These are phyloP conservation scores for Cytospora chrysosperma DNA, from an alignment of 2,329 filamentous ascomycete genomes.

Conservation along the genomic window DNA sequence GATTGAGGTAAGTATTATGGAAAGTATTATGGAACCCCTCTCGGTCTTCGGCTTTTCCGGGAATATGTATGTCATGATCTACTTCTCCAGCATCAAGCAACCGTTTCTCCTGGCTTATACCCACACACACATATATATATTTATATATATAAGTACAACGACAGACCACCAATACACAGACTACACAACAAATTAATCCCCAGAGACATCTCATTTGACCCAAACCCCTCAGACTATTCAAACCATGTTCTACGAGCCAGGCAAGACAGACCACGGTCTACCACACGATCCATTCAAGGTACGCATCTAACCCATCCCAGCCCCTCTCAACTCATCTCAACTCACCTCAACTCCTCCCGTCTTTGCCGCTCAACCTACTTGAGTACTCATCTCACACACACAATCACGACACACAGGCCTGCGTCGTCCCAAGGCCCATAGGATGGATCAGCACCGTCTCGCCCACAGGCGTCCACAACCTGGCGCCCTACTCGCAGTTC, in stretches of 20 bases:
- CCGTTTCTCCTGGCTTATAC: no score
- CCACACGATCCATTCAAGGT: slow-evolving; percentile 23
- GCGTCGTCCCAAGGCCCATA: slow-evolving; percentile 60
- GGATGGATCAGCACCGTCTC: slow-evolving; percentile 61
- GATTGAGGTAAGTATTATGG: no score
- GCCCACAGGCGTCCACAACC: slow-evolving; percentile 47
- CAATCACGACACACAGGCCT: slow-evolving; percentile 38
- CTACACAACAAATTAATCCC: no score
- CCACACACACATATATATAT: no score
- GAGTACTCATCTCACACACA: neutral
- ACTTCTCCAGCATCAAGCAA: neutral
- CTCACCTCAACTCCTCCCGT: neutral
- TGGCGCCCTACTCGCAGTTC: slow-evolving; percentile 62
- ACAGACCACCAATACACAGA: no score
- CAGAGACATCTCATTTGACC: no score
- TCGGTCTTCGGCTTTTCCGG: neutral
- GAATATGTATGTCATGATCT: neutral
- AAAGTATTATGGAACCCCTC: neutral
- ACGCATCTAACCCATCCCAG: neutral
- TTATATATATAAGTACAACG: no score
- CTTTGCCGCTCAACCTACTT: neutral
- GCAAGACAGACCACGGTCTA: slow-evolving; percentile 20
- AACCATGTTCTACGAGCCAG: slow-evolving; percentile 23
- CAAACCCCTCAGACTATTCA: neutral
- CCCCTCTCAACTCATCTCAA: neutral